Evolutionary conservation across 306 rosid species (phyloP), one percentile per base, ranked within the genome.

Genomic region (Trifolium dubium): DNA sequence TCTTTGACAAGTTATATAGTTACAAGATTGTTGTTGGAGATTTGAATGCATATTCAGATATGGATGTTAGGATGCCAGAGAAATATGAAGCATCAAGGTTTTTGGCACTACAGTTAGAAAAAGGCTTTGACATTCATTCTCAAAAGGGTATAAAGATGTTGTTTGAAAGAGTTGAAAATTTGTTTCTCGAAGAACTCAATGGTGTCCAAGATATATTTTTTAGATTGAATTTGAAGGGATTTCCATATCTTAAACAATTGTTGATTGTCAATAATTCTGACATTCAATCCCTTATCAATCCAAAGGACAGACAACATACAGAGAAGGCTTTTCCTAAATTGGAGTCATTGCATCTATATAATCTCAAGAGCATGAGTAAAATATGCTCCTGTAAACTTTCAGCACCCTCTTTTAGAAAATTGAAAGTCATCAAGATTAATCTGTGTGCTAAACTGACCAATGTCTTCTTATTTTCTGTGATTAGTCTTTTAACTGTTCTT

Each of bases 11-110:
- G 56, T 70, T 77, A 31, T 18, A 19, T 11, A 35, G 23, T 30
- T 77, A 69, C 65, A 60, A 74, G 51, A 63, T 86, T 51, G 15
- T 32, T 14, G 71, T 86, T 14, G 87, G 87, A 11, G 79, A 68
- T 13, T 43, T 39, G 2, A 34, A 74, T 34, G 35, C 23, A 37
- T 68, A 34, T 59, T 1, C 41, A 4, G 4, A 41, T 35, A 40
- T 29, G 34, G 62, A 43, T 11, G 43, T 68, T 62, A 59, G 15
- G 40, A 46, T 76, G 44, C 74, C 61, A 6, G 64, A 68, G 6
- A 51, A 41, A 39, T 46, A 72, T 63, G 80, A 78, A 37, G 11
- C 35, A 1, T 54, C 43, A 11, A 80, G 44, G 44, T 8, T 40
- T 7, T 53, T 87, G 35, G 82, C 75, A 43, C 73, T 82, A 9